These are phyloP conservation scores for Cryptosporidium baileyi DNA, from an alignment of 169 alveolate species.

Conservation along the genomic window DNA sequence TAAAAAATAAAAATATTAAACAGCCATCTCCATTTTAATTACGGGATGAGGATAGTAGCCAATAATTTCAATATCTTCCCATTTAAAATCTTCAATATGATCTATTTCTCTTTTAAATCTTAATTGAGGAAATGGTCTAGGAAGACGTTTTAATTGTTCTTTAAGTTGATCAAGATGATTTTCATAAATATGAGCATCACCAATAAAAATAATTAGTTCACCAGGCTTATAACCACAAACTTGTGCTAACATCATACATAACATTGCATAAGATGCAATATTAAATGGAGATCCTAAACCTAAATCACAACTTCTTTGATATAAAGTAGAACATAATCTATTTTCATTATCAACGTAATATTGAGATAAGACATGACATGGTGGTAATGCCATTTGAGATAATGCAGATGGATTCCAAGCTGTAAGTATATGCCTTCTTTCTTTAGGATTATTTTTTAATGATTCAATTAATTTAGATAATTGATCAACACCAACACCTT, in stretches of 20 bases:
- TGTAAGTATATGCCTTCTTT: constrained; percentile 90
- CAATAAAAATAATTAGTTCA: constrained; percentile 92
- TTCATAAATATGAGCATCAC: constrained; percentile 95
- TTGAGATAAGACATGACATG: constrained; percentile 96
- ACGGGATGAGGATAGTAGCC: constrained; percentile 89
- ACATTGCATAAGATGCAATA: constrained; percentile 95
- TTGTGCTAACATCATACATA: constrained; percentile 95
- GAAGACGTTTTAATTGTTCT: constrained; percentile 89
- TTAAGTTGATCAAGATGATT: constrained; percentile 93
- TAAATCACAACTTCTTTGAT: constrained; percentile 96
- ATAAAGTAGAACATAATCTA: constrained; percentile 91
- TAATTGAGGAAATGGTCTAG: constrained; percentile 96
- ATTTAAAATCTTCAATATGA: constrained; percentile 87
- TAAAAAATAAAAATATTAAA: constrained; percentile 70
- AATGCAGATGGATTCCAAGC: constrained; percentile 96
- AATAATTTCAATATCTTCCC: constrained; percentile 87
- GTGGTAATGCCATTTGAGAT: constrained; percentile 97
- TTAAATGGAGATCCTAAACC: constrained; percentile 99
- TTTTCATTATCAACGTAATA: constrained; percentile 91
- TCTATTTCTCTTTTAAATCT: constrained; percentile 83
- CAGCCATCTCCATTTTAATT: constrained; percentile 91
- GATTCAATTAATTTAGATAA: constrained; percentile 84
- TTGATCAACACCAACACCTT: constrained; percentile 94
- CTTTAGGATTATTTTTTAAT: constrained; percentile 91
- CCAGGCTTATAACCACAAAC: constrained; percentile 89